These are phyloP conservation scores for Rugonectria rugulosa DNA, from an alignment of 2,329 filamentous ascomycete genomes.

Conservation along the genomic window DNA sequence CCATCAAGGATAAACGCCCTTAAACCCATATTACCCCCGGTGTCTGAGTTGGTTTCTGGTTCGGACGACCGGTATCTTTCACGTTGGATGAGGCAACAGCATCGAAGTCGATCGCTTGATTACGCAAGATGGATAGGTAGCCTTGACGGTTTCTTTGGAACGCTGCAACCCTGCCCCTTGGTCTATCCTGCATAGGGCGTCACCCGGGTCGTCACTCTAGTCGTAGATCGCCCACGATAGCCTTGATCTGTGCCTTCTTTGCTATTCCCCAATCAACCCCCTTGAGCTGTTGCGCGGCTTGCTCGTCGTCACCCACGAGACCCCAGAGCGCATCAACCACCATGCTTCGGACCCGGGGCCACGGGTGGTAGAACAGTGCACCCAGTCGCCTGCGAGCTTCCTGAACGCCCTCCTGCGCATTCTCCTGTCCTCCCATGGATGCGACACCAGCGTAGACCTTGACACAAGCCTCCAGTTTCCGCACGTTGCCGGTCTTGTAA, in stretches of 20 bases:
- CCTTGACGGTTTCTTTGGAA: conserved; percentile 16
- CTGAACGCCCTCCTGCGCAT: conserved; percentile 46
- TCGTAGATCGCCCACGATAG: conserved; percentile 52
- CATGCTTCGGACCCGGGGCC: conserved; percentile 72
- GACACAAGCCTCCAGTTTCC: conserved; percentile 81
- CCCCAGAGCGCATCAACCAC: conserved; percentile 69
- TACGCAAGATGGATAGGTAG: conserved; percentile 30
- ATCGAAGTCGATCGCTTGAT: conserved; percentile 23
- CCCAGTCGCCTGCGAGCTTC: conserved; percentile 73
- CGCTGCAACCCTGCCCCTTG: conserved; percentile 10
- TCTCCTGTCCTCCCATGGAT: conserved; percentile 36
- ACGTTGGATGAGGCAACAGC: no score
- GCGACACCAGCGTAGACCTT: conserved; percentile 80
- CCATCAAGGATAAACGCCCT: neutral
- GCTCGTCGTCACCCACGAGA: conserved; percentile 43
- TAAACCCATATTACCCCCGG: neutral
- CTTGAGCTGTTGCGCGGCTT: conserved; percentile 49
- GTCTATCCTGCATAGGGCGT: conserved; percentile 14
- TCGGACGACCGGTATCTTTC: conserved; percentile 16
- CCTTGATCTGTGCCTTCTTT: conserved; percentile 55
- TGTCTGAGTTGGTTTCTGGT: neutral
- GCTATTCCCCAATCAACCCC: conserved; percentile 66
- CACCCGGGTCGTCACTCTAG: conserved; percentile 37
- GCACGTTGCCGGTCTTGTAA: conserved; percentile 82
- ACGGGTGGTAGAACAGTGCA: conserved; percentile 80